These are phyloP conservation scores for Dalbergia cultrata DNA, from an alignment of 306 rosid species.

Conservation along the genomic window DNA sequence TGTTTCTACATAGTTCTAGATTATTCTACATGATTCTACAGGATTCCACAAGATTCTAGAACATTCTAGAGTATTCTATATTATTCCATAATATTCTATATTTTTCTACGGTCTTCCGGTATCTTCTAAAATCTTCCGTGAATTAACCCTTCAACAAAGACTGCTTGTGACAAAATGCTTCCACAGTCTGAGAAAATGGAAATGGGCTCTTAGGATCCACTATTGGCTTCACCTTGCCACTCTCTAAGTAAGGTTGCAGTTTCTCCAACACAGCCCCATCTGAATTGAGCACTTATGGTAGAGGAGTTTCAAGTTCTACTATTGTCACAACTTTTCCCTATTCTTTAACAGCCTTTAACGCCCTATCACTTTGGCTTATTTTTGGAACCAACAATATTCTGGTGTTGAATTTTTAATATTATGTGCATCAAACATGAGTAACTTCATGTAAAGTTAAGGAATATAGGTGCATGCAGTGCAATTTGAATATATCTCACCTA, in stretches of 20 bases:
- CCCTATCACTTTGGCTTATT: constrained; percentile 53
- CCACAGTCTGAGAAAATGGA: constrained; percentile 58
- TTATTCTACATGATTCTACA: too few relatives aligned
- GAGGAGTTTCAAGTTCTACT: constrained; percentile 29
- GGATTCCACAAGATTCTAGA: too few relatives aligned
- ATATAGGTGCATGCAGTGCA: too few relatives aligned
- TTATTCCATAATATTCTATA: too few relatives aligned
- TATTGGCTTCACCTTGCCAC: constrained; percentile 70
- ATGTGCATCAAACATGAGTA: not conserved
- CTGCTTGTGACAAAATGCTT: too few relatives aligned
- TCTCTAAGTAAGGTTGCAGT: constrained; percentile 59
- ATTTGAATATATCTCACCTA: constrained; percentile 53
- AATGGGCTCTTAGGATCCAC: constrained; percentile 68
- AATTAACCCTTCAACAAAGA: too few relatives aligned
- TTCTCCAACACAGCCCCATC: constrained; percentile 55
- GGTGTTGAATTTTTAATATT: not conserved
- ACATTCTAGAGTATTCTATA: too few relatives aligned
- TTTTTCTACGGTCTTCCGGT: too few relatives aligned
- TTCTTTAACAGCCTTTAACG: constrained; percentile 62
- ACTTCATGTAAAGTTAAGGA: not conserved
- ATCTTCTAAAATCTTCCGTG: too few relatives aligned
- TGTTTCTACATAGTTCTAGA: too few relatives aligned
- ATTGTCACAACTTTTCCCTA: constrained; percentile 59
- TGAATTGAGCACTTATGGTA: constrained; percentile 52
- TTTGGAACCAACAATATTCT: not conserved